phyloP scores from a whole-genome alignment of 2,329 filamentous ascomycete genomes.

The Zasmidium cellare region DNA sequence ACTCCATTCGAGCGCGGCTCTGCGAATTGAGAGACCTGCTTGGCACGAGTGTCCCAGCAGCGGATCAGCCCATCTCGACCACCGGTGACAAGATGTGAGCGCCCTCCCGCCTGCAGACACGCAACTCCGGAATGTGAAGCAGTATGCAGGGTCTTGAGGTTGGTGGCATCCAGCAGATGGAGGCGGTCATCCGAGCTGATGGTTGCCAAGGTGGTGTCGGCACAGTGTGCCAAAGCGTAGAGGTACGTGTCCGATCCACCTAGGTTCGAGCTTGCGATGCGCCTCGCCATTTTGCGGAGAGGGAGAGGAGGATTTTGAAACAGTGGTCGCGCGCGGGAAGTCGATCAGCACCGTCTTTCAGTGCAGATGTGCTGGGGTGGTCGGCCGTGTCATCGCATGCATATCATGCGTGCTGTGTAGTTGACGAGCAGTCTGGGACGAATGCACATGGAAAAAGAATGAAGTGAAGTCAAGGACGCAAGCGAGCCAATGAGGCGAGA shows the following conservation, averaged over 20 bases:
- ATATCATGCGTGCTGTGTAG: neutral
- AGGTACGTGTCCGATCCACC: constrained; percentile 48
- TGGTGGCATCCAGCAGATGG: constrained; percentile 62
- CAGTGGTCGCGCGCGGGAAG: neutral
- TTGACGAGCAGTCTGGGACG: neutral
- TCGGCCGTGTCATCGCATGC: neutral
- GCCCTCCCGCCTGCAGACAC: constrained; percentile 51
- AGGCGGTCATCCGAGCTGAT: constrained; percentile 73
- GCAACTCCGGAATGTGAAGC: constrained; percentile 63
- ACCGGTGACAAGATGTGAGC: constrained; percentile 61
- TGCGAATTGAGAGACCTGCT: constrained; percentile 21
- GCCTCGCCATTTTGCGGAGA: constrained; percentile 13
- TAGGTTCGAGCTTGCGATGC: constrained; percentile 17
- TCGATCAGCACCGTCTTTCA: neutral
- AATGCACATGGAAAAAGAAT: neutral
- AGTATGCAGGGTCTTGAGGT: constrained; percentile 54
- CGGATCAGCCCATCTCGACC: constrained; percentile 68
- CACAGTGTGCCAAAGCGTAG: constrained; percentile 52
- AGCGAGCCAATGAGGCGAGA: neutral
- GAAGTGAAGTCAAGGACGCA: neutral
- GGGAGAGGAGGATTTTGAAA: constrained; percentile 2
- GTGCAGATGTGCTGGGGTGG: neutral
- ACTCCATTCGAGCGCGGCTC: constrained; percentile 56
- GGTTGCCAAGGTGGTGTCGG: constrained; percentile 50
- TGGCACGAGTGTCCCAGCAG: constrained; percentile 26